Evolutionary conservation across 1,139 yeast species (phyloP), one percentile per base, ranked within the genome.

Genomic region (Meyerozyma smithsonii): DNA sequence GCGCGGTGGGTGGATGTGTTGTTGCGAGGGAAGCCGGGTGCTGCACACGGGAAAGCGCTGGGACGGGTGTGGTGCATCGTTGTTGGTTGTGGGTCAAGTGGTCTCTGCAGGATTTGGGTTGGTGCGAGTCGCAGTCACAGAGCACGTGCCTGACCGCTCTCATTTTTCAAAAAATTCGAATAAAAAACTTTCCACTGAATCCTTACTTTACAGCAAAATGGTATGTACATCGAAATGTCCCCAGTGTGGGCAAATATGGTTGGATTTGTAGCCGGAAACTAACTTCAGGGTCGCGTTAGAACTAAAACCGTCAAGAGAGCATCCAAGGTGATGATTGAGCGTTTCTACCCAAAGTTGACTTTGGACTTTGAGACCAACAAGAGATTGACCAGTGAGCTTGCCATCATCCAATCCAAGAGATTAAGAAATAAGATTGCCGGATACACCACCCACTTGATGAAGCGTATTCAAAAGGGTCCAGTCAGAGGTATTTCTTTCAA

Each of bases 301-400:
- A 94, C 98, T 66, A 94, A 94, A 85, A 94, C 99, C 77, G 97
- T 94, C 77, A 94, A 92, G 89, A 89, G 98, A 82, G 97, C 99
- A 77, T 86, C 98, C 69, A 94, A 94, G 86, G 96, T 90, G 73
- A 82, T 94, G 78, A 94, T 94, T 72, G 99, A 94, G 84, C 89
- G 96, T 73, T 92, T 90, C 87, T 94, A 94, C 84, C 99, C 99
- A 75, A 92, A 94, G 83, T 89, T 94, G 77, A 92, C 98, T 65
- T 79, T 88, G 79, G 99, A 94, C 77, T 94, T 94, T 74, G 97
- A 94, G 83, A 88, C 96, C 86, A 94, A 94, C 97, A 94, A 94
- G 84, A 92, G 97, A 81, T 85, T 94, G 73, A 85, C 96, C 64
- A 85, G 88, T 67, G 97, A 94, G 77, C 88, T 94, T 66, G 98